These are phyloP conservation scores for Naganishia onofrii DNA, from an alignment of 768 basidiomycete genomes.

Conservation along the genomic window DNA sequence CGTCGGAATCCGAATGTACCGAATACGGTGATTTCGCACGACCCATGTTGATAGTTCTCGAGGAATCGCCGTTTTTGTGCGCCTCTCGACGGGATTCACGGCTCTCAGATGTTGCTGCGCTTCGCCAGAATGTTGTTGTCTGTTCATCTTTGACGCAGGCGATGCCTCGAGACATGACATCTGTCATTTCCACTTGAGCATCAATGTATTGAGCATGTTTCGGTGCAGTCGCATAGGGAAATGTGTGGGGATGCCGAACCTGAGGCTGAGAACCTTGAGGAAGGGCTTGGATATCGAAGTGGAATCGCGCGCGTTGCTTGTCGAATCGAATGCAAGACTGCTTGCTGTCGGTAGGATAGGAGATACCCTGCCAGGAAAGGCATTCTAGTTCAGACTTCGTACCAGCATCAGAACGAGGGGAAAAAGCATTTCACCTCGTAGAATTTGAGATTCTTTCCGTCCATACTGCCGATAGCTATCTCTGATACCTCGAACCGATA, in stretches of 20 bases:
- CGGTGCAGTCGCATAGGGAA: slow-evolving; percentile 15
- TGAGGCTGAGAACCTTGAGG: slow-evolving; percentile 1
- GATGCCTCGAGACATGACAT: slow-evolving; percentile 21
- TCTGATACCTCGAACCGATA: slow-evolving; percentile 19
- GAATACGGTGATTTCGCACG: slow-evolving; percentile 3
- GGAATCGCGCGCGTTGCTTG: slow-evolving; percentile 20
- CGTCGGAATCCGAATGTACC: slow-evolving; percentile 16
- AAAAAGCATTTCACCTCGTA: slow-evolving; percentile 1
- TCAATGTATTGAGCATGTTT: slow-evolving; percentile 14
- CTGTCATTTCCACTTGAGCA: slow-evolving; percentile 22
- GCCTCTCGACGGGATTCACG: background rate
- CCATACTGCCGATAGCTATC: slow-evolving; percentile 22
- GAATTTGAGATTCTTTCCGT: slow-evolving; percentile 10
- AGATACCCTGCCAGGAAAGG: background rate
- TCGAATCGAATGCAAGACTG: slow-evolving; percentile 20
- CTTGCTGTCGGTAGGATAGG: slow-evolving; percentile 20
- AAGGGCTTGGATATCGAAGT: slow-evolving; percentile 10
- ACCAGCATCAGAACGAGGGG: background rate
- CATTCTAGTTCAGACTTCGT: background rate
- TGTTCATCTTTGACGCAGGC: slow-evolving; percentile 20
- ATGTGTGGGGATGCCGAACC: slow-evolving; percentile 9
- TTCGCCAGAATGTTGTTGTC: slow-evolving; percentile 22
- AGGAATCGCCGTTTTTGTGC: background rate
- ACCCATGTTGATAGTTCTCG: slow-evolving; percentile 1
- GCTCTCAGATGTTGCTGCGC: background rate